Evolutionary conservation across 495 filamentous ascomycete species (phyloP).

Genomic region (Tirmania nivea): DNA sequence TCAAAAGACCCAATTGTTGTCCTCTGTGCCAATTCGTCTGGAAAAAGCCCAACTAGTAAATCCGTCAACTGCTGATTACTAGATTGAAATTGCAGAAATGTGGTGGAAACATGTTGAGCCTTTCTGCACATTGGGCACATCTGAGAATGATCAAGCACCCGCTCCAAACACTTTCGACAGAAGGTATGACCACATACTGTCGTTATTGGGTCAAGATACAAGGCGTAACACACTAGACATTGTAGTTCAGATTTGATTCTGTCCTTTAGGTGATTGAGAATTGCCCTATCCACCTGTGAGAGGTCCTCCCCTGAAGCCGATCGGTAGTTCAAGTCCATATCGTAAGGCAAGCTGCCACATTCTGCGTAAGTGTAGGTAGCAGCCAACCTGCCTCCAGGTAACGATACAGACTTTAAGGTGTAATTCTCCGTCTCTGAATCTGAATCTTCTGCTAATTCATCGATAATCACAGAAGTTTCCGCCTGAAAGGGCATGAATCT

Average conservation of each 20-base stretch:
- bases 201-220: slow-evolving; percentile 62
- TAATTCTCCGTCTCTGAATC: slow-evolving; percentile 15
- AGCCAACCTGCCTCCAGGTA: slow-evolving; percentile 34
- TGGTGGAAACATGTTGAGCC: slow-evolving; percentile 34
- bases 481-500: slow-evolving; percentile 24
- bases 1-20: slow-evolving; percentile 30
- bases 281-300: slow-evolving; percentile 26
- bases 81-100: slow-evolving; percentile 24
- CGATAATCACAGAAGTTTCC: slow-evolving; percentile 25
- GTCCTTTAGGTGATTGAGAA: slow-evolving; percentile 37
- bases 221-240: slow-evolving; percentile 66
- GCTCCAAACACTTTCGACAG: slow-evolving; percentile 55
- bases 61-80: slow-evolving; percentile 40
- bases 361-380: slow-evolving; percentile 36
- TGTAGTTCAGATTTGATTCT: slow-evolving; percentile 47
- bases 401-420: slow-evolving; percentile 16
- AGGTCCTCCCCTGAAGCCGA: slow-evolving; percentile 19
- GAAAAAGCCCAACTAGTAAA: slow-evolving; percentile 41
- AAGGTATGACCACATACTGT: slow-evolving; percentile 78
- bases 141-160: slow-evolving; percentile 50
- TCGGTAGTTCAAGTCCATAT: slow-evolving; percentile 26
- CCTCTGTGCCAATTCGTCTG: slow-evolving; percentile 38
- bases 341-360: slow-evolving; percentile 30
- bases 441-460: slow-evolving; percentile 21
- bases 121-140: slow-evolving; percentile 63